phyloP scores from a whole-genome alignment of 2,329 filamentous ascomycete species.

The Fusarium cicatricum region DNA sequence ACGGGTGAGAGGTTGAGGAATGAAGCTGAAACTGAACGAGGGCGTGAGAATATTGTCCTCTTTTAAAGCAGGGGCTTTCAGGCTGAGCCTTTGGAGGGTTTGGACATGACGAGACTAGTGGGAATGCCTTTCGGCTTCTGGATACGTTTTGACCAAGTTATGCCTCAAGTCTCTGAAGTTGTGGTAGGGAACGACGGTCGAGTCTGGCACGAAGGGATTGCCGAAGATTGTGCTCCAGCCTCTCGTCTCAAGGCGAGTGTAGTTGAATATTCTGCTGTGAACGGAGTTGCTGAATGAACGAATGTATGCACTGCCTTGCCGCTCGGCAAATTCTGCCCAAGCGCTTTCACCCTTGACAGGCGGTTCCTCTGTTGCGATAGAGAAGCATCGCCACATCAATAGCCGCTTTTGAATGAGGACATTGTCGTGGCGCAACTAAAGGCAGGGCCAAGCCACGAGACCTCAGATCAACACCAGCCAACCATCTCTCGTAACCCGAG shows the following conservation, averaged over 20 bases:
- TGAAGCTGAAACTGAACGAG: slow-evolving; percentile 32
- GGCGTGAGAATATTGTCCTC: slow-evolving; percentile 9
- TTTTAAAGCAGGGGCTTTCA: slow-evolving; percentile 21
- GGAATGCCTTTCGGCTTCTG: slow-evolving; percentile 10
- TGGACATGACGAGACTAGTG: slow-evolving; percentile 21
- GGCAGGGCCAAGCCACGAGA: slow-evolving; percentile 24
- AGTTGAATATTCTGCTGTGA: no score
- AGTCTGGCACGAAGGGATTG: no score
- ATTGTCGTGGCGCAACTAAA: slow-evolving; percentile 22
- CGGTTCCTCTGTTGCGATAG: no score
- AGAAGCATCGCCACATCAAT: neutral
- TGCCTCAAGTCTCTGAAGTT: neutral
- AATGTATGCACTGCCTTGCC: no score
- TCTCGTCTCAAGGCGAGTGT: no score
- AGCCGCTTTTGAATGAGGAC: neutral
- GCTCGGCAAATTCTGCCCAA: no score
- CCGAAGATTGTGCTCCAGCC: no score
- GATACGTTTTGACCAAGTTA: slow-evolving; percentile 6
- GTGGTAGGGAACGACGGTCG: no score
- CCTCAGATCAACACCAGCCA: slow-evolving; percentile 11
- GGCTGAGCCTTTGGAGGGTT: neutral
- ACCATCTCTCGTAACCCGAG: slow-evolving; percentile 8
- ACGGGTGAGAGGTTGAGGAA: slow-evolving; percentile 6
- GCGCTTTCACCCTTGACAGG: no score
- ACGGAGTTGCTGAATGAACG: no score